A percentile compares a stretch with the other conserved stretches of the same genome.
Conservation (phyloP, 108 stramenopile species). For the Fragilaria radians region DNA sequence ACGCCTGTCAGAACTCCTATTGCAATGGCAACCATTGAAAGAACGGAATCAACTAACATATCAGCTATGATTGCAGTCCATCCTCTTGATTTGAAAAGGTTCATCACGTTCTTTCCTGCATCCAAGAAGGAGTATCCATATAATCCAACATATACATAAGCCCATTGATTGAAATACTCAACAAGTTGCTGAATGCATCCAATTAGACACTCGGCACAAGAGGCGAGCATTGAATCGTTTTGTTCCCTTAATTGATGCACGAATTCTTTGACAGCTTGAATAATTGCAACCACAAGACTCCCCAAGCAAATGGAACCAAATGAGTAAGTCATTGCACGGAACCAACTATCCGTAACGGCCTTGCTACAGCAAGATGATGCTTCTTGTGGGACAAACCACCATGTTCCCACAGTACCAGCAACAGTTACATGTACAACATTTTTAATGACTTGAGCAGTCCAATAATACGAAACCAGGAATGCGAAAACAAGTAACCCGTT, state of each 20-base stretch:
- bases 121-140: conserved; percentile 61
- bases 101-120: conserved; percentile 60
- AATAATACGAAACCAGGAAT: conserved; percentile 66
- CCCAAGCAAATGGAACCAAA: conserved; percentile 74
- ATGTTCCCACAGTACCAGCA: conserved; percentile 79
- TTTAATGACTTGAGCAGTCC: conserved; percentile 71
- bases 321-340: conserved; percentile 56
- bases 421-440: conserved; percentile 79
- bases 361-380: conserved; percentile 50
- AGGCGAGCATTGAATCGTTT: conserved; percentile 39
- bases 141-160: conserved; percentile 54
- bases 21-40: conserved; percentile 51
- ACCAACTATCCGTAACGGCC: conserved; percentile 44
- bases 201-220: conserved; percentile 64
- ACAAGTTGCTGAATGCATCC: conserved; percentile 43
- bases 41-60: conserved; percentile 52
- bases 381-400: conserved; percentile 78
- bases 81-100: conserved; percentile 75
- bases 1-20: conserved; percentile 48
- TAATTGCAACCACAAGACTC: conserved; percentile 70
- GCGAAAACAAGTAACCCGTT: conserved; percentile 32
- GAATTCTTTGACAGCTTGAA: conserved; percentile 54
- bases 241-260: conserved; percentile 40
- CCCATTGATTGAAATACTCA: conserved; percentile 79
- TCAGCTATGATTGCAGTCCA: conserved; percentile 84